Percentiles rank a stretch among this genome's conserved stretches.
These are phyloP conservation scores for Penicillium desertorum DNA, from an alignment of 495 filamentous ascomycete species.

Conservation along the genomic window DNA sequence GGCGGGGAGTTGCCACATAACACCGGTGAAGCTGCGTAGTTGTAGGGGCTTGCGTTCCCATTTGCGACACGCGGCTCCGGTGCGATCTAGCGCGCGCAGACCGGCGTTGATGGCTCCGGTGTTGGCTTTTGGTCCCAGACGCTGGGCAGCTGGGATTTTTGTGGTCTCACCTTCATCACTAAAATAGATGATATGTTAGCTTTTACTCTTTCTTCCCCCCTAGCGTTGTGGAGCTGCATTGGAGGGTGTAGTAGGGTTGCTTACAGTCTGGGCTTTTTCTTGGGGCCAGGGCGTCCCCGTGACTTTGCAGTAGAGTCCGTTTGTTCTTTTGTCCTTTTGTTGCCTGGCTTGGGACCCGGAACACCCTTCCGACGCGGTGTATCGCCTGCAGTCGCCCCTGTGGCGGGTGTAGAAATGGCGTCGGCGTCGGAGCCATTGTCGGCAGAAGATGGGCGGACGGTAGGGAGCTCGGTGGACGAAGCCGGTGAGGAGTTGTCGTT, in stretches of 20 bases:
- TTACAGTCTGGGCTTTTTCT: conserved; percentile 92
- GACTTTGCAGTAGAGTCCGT: conserved; percentile 61
- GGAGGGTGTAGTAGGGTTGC: neutral
- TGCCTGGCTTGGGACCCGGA: conserved; percentile 55
- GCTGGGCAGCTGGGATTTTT: conserved; percentile 55
- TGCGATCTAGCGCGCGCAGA: conserved; percentile 87
- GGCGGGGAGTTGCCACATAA: conserved; percentile 76
- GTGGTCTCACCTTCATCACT: conserved; percentile 63
- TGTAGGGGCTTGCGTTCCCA: conserved; percentile 81
- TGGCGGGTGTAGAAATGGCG: conserved; percentile 51
- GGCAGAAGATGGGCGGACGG: conserved; percentile 51
- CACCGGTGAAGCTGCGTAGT: conserved; percentile 91
- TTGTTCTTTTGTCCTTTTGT: conserved; percentile 60
- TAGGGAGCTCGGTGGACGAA: conserved; percentile 50
- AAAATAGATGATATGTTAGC: conserved; percentile 21
- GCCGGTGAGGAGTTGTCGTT: conserved; percentile 49
- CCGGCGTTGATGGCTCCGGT: conserved; percentile 97
- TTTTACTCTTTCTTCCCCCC: neutral
- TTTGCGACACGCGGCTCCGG: conserved; percentile 84
- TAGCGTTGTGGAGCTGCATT: neutral
- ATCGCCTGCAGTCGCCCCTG: conserved; percentile 56
- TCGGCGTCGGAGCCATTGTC: conserved; percentile 57
- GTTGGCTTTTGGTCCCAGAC: conserved; percentile 95
- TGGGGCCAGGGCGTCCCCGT: conserved; percentile 85
- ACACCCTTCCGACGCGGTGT: conserved; percentile 54